A percentile compares a stretch with the other conserved stretches of the same genome.
These are phyloP conservation scores for Leonotis leonurus DNA, from an alignment of 257 asterid species.

Conservation along the genomic window DNA sequence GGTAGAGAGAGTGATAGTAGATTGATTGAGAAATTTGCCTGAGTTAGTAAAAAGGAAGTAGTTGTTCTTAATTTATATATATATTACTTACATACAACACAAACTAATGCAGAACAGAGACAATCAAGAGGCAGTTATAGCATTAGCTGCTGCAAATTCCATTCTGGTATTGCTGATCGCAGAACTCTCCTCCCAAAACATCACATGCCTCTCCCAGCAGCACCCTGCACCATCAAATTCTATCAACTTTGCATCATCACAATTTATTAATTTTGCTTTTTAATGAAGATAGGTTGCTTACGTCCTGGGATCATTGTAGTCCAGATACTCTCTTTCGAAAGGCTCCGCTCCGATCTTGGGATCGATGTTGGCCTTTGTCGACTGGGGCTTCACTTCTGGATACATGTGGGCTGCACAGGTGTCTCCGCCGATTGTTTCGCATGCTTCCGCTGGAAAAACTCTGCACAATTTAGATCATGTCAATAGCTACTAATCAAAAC, in stretches of 20 bases:
- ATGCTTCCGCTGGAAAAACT: slow-evolving; percentile 67
- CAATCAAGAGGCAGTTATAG: background rate
- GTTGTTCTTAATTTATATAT: no score
- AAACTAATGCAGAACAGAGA: no score
- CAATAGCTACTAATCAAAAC: background rate
- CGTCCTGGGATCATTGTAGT: slow-evolving; percentile 43
- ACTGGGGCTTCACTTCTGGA: slow-evolving; percentile 41
- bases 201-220: slow-evolving; percentile 49
- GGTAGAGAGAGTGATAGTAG: no score
- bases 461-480: slow-evolving; percentile 14
- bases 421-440: slow-evolving; percentile 59
- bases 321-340: slow-evolving; percentile 52
- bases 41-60: no score
- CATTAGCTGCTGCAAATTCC: slow-evolving; percentile 2
- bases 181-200: slow-evolving; percentile 44
- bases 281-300: slow-evolving; percentile 5
- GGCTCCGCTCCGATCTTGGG: slow-evolving; percentile 22
- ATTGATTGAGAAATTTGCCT: no score
- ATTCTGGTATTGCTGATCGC: slow-evolving; percentile 19
- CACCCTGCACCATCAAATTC: slow-evolving; percentile 27
- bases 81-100: no score
- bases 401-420: slow-evolving; percentile 37
- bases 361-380: slow-evolving; percentile 3
- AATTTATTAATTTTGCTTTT: no score
- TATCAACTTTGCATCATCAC: background rate